phyloP scores from a whole-genome alignment of 202 grass and related monocot species.

The Hordeum pubiflorum region DNA sequence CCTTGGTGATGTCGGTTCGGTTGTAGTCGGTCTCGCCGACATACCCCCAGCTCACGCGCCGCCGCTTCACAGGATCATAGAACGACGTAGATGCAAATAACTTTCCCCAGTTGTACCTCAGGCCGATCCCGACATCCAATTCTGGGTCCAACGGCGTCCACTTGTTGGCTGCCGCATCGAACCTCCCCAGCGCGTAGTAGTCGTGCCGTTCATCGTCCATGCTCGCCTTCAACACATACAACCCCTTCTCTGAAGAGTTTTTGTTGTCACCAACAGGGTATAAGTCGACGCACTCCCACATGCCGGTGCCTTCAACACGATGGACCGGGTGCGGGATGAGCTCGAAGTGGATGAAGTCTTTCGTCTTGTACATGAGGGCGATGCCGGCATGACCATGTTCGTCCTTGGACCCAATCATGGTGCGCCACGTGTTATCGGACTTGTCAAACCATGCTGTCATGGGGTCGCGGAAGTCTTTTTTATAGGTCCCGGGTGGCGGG shows the following conservation, averaged over 20 bases:
- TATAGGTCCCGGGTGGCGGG: not conserved
- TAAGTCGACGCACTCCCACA: slow-evolving; percentile 72
- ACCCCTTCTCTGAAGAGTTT: not conserved
- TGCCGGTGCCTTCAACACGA: slow-evolving; percentile 35
- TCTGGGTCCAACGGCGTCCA: slow-evolving; percentile 37
- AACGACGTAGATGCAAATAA: slow-evolving; percentile 24
- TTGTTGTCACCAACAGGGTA: slow-evolving; percentile 1
- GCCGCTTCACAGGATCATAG: not conserved
- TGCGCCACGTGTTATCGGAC: slow-evolving; percentile 28
- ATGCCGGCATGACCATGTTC: slow-evolving; percentile 25
- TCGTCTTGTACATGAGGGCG: slow-evolving; percentile 36
- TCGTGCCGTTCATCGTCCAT: slow-evolving; percentile 43
- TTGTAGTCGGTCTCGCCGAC: slow-evolving; percentile 41
- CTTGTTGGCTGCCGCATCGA: slow-evolving; percentile 26
- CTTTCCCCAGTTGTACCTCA: slow-evolving; percentile 51
- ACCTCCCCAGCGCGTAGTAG: slow-evolving; percentile 44
- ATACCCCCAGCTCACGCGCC: not conserved
- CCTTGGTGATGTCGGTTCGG: slow-evolving; percentile 32
- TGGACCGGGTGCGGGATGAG: slow-evolving; percentile 20
- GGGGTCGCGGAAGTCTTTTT: slow-evolving; percentile 28
- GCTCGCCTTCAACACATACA: slow-evolving; percentile 55
- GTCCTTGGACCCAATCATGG: slow-evolving; percentile 43
- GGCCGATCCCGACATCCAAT: slow-evolving; percentile 39
- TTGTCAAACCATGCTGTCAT: not conserved
- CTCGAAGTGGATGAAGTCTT: slow-evolving; percentile 39